A percentile compares a stretch with the other conserved stretches of the same genome.
These are phyloP conservation scores for Conticribra guillardii DNA, from an alignment of 108 stramenopile genomes.

Conservation along the genomic window DNA sequence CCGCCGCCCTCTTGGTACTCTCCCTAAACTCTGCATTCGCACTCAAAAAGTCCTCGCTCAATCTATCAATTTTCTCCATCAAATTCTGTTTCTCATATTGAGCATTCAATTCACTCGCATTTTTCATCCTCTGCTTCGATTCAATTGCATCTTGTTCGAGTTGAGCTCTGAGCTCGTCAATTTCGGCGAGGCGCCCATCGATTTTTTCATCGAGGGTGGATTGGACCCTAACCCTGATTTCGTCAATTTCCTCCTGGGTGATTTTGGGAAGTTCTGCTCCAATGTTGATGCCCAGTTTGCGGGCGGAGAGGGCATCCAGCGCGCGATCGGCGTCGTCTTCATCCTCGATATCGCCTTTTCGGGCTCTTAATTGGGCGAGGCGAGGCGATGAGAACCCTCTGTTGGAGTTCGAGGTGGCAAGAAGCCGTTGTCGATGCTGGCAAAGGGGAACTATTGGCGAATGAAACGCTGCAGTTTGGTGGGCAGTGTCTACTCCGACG, in stretches of 20 bases:
- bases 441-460: no score
- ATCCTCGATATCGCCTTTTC: no score
- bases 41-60: conserved; percentile 60
- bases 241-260: conserved; percentile 49
- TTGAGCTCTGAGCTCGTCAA: conserved; percentile 51
- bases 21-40: conserved; percentile 28
- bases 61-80: conserved; percentile 69
- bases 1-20: conserved; percentile 45
- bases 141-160: conserved; percentile 49
- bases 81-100: conserved; percentile 49
- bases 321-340: conserved; percentile 32
- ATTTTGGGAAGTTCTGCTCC: conserved; percentile 14
- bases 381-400: no score
- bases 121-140: conserved; percentile 43
- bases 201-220: conserved; percentile 56
- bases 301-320: conserved; percentile 18
- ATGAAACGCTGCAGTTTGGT: no score
- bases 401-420: no score
- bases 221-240: conserved; percentile 55
- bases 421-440: no score
- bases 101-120: conserved; percentile 44
- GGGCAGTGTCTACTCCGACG: no score
- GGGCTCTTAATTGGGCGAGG: no score
- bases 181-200: conserved; percentile 67
- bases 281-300: conserved; percentile 43